A percentile compares a stretch with the other conserved stretches of the same genome.
These are phyloP conservation scores for Gliomastix tumulicola DNA, from an alignment of 2,329 filamentous ascomycete species.

Conservation along the genomic window DNA sequence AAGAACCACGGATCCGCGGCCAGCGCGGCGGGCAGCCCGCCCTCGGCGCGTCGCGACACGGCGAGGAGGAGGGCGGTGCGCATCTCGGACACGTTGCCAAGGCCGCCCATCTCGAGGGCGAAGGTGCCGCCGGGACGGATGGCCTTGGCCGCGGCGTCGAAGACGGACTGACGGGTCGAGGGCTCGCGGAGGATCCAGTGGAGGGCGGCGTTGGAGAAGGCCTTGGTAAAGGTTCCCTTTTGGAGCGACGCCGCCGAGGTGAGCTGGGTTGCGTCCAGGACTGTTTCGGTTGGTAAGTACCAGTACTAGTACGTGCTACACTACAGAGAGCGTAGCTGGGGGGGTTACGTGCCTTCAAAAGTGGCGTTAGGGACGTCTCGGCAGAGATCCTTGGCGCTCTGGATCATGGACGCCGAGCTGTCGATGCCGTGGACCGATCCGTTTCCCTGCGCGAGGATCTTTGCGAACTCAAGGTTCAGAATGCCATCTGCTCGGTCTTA, in stretches of 20 bases:
- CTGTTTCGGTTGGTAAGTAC: too few species aligned
- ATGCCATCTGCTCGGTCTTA: constrained; percentile 47
- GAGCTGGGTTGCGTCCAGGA: constrained; percentile 37
- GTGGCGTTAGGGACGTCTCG: constrained; percentile 26
- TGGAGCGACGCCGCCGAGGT: constrained; percentile 24
- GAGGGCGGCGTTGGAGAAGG: constrained; percentile 60
- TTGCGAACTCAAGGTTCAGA: constrained; percentile 46
- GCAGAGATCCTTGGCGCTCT: constrained; percentile 36
- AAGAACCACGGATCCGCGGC: constrained; percentile 64
- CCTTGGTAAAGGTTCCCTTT: constrained; percentile 38
- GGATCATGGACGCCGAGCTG: constrained; percentile 51
- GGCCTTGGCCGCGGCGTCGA: constrained; percentile 40
- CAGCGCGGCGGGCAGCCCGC: constrained; percentile 38
- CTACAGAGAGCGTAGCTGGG: too few species aligned
- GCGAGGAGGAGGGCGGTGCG: constrained; percentile 48
- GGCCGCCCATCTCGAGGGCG: constrained; percentile 65
- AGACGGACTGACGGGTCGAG: constrained; percentile 39
- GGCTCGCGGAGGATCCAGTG: constrained; percentile 55
- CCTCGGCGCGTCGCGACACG: constrained; percentile 42
- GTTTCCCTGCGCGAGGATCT: constrained; percentile 33
- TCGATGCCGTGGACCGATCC: constrained; percentile 51
- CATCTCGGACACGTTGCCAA: constrained; percentile 61
- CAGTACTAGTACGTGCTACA: too few species aligned
- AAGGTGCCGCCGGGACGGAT: constrained; percentile 51
- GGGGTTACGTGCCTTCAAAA: too few species aligned